A percentile compares a stretch with the other conserved stretches of the same genome.
Conservation (phyloP, 2,329 filamentous ascomycete genomes). For the Pseudocercospora vitis region DNA sequence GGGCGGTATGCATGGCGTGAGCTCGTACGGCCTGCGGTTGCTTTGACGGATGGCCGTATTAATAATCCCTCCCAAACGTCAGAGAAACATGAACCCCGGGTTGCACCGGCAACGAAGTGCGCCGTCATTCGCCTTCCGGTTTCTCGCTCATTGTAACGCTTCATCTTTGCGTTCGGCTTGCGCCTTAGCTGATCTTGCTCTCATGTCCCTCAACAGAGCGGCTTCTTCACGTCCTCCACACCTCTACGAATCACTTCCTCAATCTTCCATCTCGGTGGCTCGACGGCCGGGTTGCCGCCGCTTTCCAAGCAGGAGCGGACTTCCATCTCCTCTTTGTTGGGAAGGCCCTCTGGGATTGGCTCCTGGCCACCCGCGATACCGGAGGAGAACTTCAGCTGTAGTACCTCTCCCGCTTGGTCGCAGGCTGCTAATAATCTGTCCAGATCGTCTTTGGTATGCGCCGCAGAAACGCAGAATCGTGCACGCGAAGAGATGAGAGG, state of each 20-base stretch:
- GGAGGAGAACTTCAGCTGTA: conserved; percentile 96
- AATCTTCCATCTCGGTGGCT: conserved; percentile 74
- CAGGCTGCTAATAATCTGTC: conserved; percentile 86
- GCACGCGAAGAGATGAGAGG: conserved; percentile 92
- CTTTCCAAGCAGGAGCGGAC: conserved; percentile 53
- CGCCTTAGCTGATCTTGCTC: background rate
- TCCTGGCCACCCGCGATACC: conserved; percentile 87
- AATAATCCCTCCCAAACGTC: background rate
- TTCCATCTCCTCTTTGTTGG: conserved; percentile 69
- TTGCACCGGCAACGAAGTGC: background rate
- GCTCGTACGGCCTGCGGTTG: conserved; percentile 10
- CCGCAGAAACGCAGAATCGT: conserved; percentile 91
- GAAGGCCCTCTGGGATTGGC: conserved; percentile 69
- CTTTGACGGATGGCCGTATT: background rate
- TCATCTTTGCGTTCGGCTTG: conserved; percentile 7
- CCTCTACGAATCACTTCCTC: conserved; percentile 72
- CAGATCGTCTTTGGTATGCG: conserved; percentile 97
- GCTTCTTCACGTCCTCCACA: conserved; percentile 71
- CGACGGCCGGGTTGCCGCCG: conserved; percentile 51
- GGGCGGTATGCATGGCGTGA: background rate
- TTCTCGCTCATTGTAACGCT: background rate
- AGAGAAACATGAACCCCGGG: background rate
- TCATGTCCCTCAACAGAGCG: conserved; percentile 46
- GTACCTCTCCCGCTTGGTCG: conserved; percentile 84
- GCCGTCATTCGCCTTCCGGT: background rate